Evolutionary conservation across 371 early-diverging fungal species (phyloP), one percentile per base, ranked within the genome.

Genomic region (Mortierella sp.): DNA sequence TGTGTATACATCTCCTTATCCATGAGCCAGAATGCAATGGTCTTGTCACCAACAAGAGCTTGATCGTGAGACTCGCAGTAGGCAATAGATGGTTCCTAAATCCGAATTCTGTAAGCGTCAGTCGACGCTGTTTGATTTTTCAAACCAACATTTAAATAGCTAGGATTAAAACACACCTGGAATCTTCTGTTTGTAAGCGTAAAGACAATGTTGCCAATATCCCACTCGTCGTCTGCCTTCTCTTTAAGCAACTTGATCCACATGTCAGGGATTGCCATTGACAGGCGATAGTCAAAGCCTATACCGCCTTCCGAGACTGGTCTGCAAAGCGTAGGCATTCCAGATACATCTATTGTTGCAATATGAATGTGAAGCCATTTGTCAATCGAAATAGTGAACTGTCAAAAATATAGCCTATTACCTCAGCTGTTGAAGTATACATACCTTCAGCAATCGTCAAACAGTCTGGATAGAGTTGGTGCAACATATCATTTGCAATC

Each of bases 251-350:
- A 56, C 83, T 98, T 98, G 87, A 98, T 98, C 98, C 98, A 98
- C 97, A 97, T 98, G 85, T 98, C 98, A 0, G 98, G 98, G 47
- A 97, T 86, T n/a, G 98, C 96, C 98, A 98, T 98, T 0, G 90
- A 93, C 35, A 98, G 89, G 22, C 98, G 91, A 73, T 97, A 98
- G 83, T 98, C 98, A 77, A 98, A 98, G 0, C 98, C 98, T 40
- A 97, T 85, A 42, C 98, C 98, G 62, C 98, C 98, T 83, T 98
- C 98, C 1, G 75, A 71, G 2, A 96, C 94, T 7, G 95, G 91
- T 40, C 96, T 90, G 84, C 98, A 96, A 29, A 98, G 89, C 22
- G 96, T 94, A n/a, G 98, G 98, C 98, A 98, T 98, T 49, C 98
- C 98, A 13, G 96, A 96, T 9, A 98, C 98, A 87, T 98, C 98